Base-by-base conservation (phyloP, 257 asterid species). In the Paraleonurus japonicus region DNA sequence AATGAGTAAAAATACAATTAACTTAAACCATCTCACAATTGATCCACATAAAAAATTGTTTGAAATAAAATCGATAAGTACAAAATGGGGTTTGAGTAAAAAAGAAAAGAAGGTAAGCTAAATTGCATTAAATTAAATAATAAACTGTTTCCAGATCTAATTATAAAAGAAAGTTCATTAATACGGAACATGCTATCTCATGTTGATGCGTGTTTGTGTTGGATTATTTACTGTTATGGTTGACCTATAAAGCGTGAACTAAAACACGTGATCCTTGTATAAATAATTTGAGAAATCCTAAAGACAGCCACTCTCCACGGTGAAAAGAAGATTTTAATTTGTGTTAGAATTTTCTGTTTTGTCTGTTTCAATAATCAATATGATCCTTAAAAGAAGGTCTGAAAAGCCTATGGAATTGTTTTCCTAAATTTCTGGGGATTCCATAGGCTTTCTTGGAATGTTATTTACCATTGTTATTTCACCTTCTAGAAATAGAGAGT, bases 401-500 rank as follows among this genome's bases (percentile, higher is more conserved):
- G 16, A 24, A 27, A 64, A 32, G 54, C 59, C 27, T 57, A 63
- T 69, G 63, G 48, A 32, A 15, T 73, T 19, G 53, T 51, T 50
- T 13, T 71, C 22, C 47, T 53, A 15, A 68, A 80, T 77, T 78
- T 75, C 12, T 50, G 87, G 86, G 86, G 72, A 70, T 73, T 61
- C 48, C 43, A 57, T 61, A 47, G 28, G 37, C 9, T 28, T 17
- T 50, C 8, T 55, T 13, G 33, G 22, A 55, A 37, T 5, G 1
- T 13, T 62, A n/a, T 68, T 63, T 12, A 4, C 16, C 26, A 11
- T 24, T 61, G 26, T 12, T 10, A 61, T 43, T 66, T 74, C 22
- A 75, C 67, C 61, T 55, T 48, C 15, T 12, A n/a, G n/a, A n/a
- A n/a, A n/a, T n/a, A n/a, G n/a, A n/a, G n/a, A n/a, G n/a, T n/a